Evolutionary conservation across 345 rosid species (phyloP).

Genomic region (thale cress (Arabidopsis thaliana)): TAIR10.1 NC_003071.7:16962501-16963000

Average conservation of each 20-base stretch:
- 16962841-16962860: slow-evolving; percentile 33
- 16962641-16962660: slow-evolving; percentile 46
- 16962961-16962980: slow-evolving; percentile 44
- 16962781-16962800: slow-evolving; percentile 43
- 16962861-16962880: slow-evolving; percentile 25
- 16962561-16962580: slow-evolving; percentile 52
- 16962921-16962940: slow-evolving; percentile 51
- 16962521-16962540: slow-evolving; percentile 48
- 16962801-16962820: slow-evolving; percentile 48
- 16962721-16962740: too few species aligned
- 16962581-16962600: slow-evolving; percentile 58
- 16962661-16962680: slow-evolving; percentile 53
- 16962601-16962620: slow-evolving; percentile 60
- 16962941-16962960: slow-evolving; percentile 27
- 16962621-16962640: slow-evolving; percentile 47
- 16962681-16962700: slow-evolving; percentile 51
- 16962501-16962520: slow-evolving; percentile 70
- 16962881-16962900: slow-evolving; percentile 29
- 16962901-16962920: slow-evolving; percentile 58
- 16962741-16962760: too few species aligned
- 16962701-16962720: slow-evolving; percentile 21
- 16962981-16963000: slow-evolving; percentile 63
- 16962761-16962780: slow-evolving; percentile 16
- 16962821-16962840: slow-evolving; percentile 36
- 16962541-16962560: slow-evolving; percentile 62